Percentiles rank a stretch among this genome's conserved stretches.
phyloP scores from a whole-genome alignment of 2,329 filamentous ascomycete genomes.

The Uncinocarpus reesii region DNA sequence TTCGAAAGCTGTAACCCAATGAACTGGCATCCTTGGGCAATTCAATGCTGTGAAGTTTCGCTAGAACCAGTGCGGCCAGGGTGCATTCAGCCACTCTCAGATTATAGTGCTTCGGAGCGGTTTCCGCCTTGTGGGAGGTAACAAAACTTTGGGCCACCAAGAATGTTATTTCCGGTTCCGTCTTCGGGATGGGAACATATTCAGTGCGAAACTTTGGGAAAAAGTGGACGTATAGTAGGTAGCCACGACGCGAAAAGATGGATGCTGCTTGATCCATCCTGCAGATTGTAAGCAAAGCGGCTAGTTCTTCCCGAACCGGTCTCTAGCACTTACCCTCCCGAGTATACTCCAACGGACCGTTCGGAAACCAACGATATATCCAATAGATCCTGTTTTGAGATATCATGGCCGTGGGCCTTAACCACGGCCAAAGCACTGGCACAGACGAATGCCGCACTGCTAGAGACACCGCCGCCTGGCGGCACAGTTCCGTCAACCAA shows the following conservation, averaged over 20 bases:
- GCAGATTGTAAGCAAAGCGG: conserved; percentile 20
- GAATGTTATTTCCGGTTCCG: conserved; percentile 75
- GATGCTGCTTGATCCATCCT: conserved; percentile 97
- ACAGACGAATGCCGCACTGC: conserved; percentile 87
- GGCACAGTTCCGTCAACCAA: conserved; percentile 87
- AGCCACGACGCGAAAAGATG: conserved; percentile 78
- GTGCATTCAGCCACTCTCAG: conserved; percentile 92
- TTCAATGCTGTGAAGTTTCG: conserved; percentile 50
- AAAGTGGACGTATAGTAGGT: conserved; percentile 84
- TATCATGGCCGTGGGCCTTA: conserved; percentile 68
- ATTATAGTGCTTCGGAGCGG: conserved; percentile 90
- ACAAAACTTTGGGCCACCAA: conserved; percentile 92
- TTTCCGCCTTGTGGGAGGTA: conserved; percentile 86
- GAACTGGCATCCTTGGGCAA: conserved; percentile 72
- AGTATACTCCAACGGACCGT: conserved; percentile 88
- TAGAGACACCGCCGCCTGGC: conserved; percentile 81
- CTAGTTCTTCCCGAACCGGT: not conserved
- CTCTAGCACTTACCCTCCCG: conserved; percentile 59
- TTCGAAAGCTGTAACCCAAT: conserved; percentile 69
- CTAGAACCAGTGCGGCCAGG: conserved; percentile 62
- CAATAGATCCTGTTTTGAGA: conserved; percentile 85
- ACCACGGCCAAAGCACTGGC: conserved; percentile 81
- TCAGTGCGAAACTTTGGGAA: conserved; percentile 64
- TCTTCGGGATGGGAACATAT: conserved; percentile 71
- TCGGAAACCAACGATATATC: conserved; percentile 93